Percentiles rank a stretch among this genome's conserved stretches.
phyloP scores from a whole-genome alignment of 1,139 yeast species.

The Candida dubliniensis region DNA sequence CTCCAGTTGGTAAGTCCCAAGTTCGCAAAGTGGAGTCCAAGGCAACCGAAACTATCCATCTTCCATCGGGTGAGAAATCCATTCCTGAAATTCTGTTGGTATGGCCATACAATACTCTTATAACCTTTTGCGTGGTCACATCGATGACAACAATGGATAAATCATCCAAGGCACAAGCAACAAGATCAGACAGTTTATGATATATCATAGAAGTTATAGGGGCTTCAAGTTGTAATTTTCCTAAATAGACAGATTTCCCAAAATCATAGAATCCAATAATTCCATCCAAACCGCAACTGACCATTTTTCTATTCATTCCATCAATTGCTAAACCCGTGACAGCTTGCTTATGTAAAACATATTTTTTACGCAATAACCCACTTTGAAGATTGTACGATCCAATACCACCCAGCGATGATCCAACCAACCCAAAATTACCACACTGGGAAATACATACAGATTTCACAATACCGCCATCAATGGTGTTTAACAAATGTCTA shows the following conservation, averaged over 20 bases:
- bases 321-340: constrained; percentile 90
- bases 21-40: constrained; percentile 89
- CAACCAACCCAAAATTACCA: constrained; percentile 93
- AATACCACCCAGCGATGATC: constrained; percentile 88
- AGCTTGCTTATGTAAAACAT: constrained; percentile 69
- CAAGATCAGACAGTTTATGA: constrained; percentile 79
- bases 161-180: constrained; percentile 87
- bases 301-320: constrained; percentile 85
- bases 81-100: constrained; percentile 82
- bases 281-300: constrained; percentile 88
- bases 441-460: constrained; percentile 83
- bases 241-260: constrained; percentile 64
- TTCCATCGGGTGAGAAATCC: constrained; percentile 93
- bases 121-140: constrained; percentile 73
- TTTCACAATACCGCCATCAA: constrained; percentile 81
- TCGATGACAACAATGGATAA: constrained; percentile 83
- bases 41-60: constrained; percentile 88
- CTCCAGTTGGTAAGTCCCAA: constrained; percentile 98
- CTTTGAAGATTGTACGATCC: constrained; percentile 90
- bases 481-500: constrained; percentile 63
- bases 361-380: constrained; percentile 70
- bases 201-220: constrained; percentile 78
- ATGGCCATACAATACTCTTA: constrained; percentile 90
- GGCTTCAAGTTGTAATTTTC: constrained; percentile 67
- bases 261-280: constrained; percentile 86